Conservation (phyloP, 1,139 yeast species). For the Pneumocystis jirovecii region DNA sequence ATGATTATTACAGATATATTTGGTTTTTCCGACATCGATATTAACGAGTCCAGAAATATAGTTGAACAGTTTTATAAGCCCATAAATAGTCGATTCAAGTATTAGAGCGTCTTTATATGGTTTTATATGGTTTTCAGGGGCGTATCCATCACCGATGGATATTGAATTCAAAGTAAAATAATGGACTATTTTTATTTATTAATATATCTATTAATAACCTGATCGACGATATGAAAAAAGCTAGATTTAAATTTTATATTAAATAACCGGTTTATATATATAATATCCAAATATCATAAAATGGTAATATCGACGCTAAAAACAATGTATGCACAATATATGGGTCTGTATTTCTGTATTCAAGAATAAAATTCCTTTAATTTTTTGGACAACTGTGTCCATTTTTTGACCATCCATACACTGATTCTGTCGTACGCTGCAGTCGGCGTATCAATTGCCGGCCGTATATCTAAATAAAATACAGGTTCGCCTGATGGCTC, state of each 20-base stretch:
- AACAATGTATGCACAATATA: not conserved
- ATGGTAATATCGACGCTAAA: not conserved
- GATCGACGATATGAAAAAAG: not conserved
- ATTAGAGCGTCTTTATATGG: too few relatives aligned
- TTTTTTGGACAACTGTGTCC: constrained; percentile 1
- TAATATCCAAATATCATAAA: not conserved
- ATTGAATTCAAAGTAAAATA: too few relatives aligned
- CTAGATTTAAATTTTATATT: not conserved
- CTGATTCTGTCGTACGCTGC: not conserved
- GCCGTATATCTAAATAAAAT: constrained; percentile 84
- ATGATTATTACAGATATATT: constrained; percentile 17
- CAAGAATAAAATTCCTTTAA: not conserved
- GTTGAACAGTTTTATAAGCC: too few relatives aligned
- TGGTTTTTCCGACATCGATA: not conserved
- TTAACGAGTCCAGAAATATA: not conserved
- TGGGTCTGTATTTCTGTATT: not conserved
- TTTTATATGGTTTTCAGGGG: too few relatives aligned
- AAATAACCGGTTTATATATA: too few relatives aligned
- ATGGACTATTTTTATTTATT: too few relatives aligned
- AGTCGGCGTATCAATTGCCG: constrained; percentile 54
- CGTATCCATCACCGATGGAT: too few relatives aligned
- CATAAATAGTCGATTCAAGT: too few relatives aligned
- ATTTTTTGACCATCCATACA: constrained; percentile 7
- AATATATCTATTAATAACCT: too few relatives aligned
- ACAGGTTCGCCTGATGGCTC: constrained; percentile 82